A percentile compares a stretch with the other conserved stretches of the same genome.
Conservation (phyloP, 805 yeast genomes). For the Suhomyces canberraensis region DNA sequence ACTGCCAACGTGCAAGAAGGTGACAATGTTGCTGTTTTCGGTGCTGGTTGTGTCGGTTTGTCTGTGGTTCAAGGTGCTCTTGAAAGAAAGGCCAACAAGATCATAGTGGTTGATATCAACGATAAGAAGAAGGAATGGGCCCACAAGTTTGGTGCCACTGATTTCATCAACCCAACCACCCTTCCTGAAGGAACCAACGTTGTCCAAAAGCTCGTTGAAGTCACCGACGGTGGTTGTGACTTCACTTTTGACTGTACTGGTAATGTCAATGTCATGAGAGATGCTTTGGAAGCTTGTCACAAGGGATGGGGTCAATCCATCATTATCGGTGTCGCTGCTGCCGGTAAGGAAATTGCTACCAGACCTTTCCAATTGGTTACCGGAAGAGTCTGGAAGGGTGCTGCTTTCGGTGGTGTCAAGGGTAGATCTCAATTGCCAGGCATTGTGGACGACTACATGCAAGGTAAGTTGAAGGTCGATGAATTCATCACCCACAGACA, state of each 20-base stretch:
- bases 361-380: constrained; percentile 99
- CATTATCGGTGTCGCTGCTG: constrained; percentile 97
- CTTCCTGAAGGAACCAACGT: constrained; percentile 70
- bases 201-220: constrained; percentile 75
- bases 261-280: constrained; percentile 90
- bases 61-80: constrained; percentile 95
- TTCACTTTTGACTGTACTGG: constrained; percentile 98
- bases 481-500: constrained; percentile 94
- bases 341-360: constrained; percentile 94
- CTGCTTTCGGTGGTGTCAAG: constrained; percentile 99
- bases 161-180: constrained; percentile 82
- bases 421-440: constrained; percentile 95
- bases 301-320: constrained; percentile 98
- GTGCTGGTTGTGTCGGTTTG: constrained; percentile 97
- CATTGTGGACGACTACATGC: constrained; percentile 79
- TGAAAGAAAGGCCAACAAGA: constrained; percentile 73
- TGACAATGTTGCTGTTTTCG: constrained; percentile 93
- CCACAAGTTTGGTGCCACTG: constrained; percentile 88
- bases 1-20: constrained; percentile 89
- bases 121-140: constrained; percentile 85
- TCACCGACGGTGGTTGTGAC: constrained; percentile 97
- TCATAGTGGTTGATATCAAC: constrained; percentile 85
- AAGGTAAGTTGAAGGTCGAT: constrained; percentile 81
- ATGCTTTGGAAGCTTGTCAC: constrained; percentile 95
- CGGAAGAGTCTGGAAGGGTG: constrained; percentile 98